Evolutionary conservation across 2,329 filamentous ascomycete species (phyloP).

Genomic region (Colletotrichum shisoi): DNA sequence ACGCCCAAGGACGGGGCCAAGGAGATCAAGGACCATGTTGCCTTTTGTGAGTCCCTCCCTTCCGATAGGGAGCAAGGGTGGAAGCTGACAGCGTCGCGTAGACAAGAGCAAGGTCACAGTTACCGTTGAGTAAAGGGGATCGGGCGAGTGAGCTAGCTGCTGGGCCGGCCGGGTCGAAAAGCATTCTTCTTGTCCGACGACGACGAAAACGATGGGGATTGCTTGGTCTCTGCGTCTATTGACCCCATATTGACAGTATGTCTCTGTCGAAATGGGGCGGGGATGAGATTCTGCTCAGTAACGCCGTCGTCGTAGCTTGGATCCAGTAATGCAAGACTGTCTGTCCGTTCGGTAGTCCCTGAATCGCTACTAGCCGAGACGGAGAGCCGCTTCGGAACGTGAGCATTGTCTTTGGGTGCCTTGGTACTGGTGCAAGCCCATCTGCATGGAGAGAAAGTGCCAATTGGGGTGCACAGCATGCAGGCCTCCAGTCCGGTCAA

Average conservation of each 20-base stretch:
- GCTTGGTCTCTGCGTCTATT: too few relatives aligned
- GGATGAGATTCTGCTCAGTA: neutral
- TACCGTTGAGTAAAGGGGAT: constrained; percentile 30
- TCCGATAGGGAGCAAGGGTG: neutral
- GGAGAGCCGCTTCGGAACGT: neutral
- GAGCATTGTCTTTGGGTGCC: neutral
- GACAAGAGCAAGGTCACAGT: constrained; percentile 49
- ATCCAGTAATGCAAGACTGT: too few relatives aligned
- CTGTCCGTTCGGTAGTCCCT: neutral
- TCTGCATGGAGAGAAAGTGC: neutral
- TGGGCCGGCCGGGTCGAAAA: neutral
- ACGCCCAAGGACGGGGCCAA: constrained; percentile 57
- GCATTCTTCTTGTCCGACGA: neutral
- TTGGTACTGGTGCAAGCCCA: neutral
- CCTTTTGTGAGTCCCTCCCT: constrained; percentile 60
- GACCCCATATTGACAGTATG: neutral
- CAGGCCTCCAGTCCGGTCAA: neutral
- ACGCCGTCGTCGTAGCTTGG: neutral
- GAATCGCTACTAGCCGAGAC: neutral
- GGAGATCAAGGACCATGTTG: constrained; percentile 63
- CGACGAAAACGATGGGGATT: neutral
- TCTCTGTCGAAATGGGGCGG: neutral
- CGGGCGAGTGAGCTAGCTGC: neutral
- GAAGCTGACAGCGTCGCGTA: constrained; percentile 37
- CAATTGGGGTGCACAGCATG: neutral